Percentiles rank a stretch among this genome's conserved stretches.
Evolutionary conservation across 2,329 filamentous ascomycete species (phyloP).

Genomic region (Colletotrichum orchidophilum): DNA sequence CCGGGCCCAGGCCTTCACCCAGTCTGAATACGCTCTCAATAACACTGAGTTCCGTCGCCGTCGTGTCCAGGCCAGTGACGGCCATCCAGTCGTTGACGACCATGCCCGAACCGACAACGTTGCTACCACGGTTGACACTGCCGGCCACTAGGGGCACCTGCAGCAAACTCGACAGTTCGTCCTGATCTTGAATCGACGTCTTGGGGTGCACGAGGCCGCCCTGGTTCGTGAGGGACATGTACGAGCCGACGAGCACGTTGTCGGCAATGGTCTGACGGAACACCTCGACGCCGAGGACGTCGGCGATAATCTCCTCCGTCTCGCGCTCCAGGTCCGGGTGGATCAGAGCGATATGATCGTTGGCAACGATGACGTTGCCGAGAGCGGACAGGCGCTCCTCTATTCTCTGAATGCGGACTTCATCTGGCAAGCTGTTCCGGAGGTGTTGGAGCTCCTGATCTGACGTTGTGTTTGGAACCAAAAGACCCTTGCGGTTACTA

Average conservation of each 20-base stretch:
- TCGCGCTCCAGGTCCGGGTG: constrained; percentile 97
- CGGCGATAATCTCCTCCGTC: constrained; percentile 98
- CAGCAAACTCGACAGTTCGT: constrained; percentile 91
- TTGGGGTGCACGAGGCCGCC: constrained; percentile 98
- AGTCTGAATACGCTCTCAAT: constrained; percentile 96
- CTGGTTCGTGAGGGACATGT: constrained; percentile 96
- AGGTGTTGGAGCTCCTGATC: constrained; percentile 99
- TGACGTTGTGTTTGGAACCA: constrained; percentile 94
- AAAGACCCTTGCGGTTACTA: constrained; percentile 94
- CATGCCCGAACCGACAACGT: constrained; percentile 96
- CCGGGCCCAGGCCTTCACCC: constrained; percentile 84
- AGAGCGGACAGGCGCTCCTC: constrained; percentile 96
- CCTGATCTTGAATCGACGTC: constrained; percentile 96
- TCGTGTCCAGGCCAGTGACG: constrained; percentile 91
- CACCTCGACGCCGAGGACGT: constrained; percentile 88
- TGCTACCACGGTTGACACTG: constrained; percentile 89
- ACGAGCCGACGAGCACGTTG: constrained; percentile 94
- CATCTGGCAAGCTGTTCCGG: constrained; percentile 91
- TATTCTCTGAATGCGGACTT: constrained; percentile 94
- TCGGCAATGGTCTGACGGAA: constrained; percentile 96
- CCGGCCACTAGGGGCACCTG: constrained; percentile 97
- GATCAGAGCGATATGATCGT: constrained; percentile 96
- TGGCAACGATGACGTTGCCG: constrained; percentile 95
- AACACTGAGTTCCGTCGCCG: constrained; percentile 93
- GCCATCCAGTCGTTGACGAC: constrained; percentile 97